A percentile compares a stretch with the other conserved stretches of the same genome.
Evolutionary conservation across 768 basidiomycete genomes (phyloP).

Genomic region (Coprinopsis cinerea): DNA sequence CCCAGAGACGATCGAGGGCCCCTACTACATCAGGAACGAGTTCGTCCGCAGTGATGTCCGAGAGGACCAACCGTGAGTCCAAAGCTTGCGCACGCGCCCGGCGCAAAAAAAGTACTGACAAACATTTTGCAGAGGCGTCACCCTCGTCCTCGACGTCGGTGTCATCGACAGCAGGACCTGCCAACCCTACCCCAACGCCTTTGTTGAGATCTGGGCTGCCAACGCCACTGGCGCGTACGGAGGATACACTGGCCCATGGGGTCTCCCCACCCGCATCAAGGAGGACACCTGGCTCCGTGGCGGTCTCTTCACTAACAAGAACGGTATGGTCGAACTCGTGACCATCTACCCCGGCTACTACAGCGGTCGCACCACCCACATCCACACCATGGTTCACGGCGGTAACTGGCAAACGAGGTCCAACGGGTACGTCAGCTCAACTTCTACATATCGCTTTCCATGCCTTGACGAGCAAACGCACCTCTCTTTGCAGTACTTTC

Average conservation of each 20-base stretch:
- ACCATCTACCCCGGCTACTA: conserved; percentile 29
- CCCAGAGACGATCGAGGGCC: conserved; percentile 51
- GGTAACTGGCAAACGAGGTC: conserved; percentile 14
- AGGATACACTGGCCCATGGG: conserved; percentile 15
- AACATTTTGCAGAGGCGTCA: conserved; percentile 22
- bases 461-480: no score
- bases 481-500: conserved; percentile 14
- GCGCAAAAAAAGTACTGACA: neutral
- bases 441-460: neutral
- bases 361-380: conserved; percentile 27
- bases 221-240: conserved; percentile 24
- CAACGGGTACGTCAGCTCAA: conserved; percentile 14
- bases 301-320: conserved; percentile 22
- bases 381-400: conserved; percentile 26
- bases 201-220: conserved; percentile 33
- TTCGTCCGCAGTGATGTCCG: conserved; percentile 8
- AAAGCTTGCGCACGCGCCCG: neutral
- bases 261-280: conserved; percentile 11
- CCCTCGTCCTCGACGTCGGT: conserved; percentile 30
- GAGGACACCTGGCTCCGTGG: conserved; percentile 28
- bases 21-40: conserved; percentile 38
- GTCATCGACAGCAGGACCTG: conserved; percentile 32
- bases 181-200: conserved; percentile 26
- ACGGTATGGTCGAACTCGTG: conserved; percentile 27
- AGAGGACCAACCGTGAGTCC: conserved; percentile 5